phyloP scores from a whole-genome alignment of 2,329 filamentous ascomycete genomes.

The Aspergillus sp. region DNA sequence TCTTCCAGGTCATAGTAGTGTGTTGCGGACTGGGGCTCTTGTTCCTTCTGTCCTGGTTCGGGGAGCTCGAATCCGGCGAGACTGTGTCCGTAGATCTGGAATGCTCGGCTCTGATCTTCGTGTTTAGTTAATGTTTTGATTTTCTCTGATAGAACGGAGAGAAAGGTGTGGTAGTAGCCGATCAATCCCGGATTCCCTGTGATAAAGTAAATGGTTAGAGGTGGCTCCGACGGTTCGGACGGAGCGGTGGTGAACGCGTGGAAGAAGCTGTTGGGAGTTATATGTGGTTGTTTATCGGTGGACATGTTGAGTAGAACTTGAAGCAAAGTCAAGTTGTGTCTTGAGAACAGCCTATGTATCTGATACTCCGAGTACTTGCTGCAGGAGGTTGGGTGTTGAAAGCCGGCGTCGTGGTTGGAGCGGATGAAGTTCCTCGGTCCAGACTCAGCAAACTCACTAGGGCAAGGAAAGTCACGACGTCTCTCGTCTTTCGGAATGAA shows the following conservation, averaged over 20 bases:
- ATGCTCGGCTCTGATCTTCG: constrained; percentile 4
- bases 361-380: neutral
- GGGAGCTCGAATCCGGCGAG: constrained; percentile 36
- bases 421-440: neutral
- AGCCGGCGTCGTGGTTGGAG: neutral
- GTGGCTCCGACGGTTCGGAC: constrained; percentile 1
- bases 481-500: too few species aligned
- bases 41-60: constrained; percentile 4
- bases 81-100: constrained; percentile 35
- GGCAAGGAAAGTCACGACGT: neutral
- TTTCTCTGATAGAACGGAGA: constrained; percentile 36
- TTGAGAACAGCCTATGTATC: too few species aligned
- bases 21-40: neutral
- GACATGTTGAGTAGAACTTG: neutral
- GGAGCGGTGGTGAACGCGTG: constrained; percentile 19
- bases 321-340: neutral
- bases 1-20: constrained; percentile 44
- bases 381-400: neutral
- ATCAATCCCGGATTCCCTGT: constrained; percentile 53
- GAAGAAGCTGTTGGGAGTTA: constrained; percentile 34
- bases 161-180: constrained; percentile 48
- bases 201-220: constrained; percentile 45
- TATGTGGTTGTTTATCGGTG: constrained; percentile 15
- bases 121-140: constrained; percentile 5
- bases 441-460: neutral